Conservation (phyloP, 2,329 filamentous ascomycete genomes). For the Fusarium praegraminearum region DNA sequence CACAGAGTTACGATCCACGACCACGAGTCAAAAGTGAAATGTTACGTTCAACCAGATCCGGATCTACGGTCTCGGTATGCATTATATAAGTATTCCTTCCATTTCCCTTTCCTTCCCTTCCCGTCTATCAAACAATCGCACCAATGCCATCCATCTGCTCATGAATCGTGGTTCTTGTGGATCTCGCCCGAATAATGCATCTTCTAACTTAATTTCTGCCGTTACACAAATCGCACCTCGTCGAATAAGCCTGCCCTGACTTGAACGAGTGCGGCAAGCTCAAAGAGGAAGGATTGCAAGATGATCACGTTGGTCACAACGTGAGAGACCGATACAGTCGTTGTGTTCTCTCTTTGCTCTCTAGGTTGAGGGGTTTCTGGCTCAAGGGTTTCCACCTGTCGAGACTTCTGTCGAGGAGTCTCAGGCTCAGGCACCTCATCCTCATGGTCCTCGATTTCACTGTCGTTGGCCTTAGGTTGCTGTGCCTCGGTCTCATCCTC, state of each 20-base stretch:
- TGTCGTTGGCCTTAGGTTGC: neutral
- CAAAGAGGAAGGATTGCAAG: constrained; percentile 82
- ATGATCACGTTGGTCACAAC: constrained; percentile 84
- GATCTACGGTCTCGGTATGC: constrained; percentile 27
- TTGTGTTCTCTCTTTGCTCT: constrained; percentile 36
- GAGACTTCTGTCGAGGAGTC: constrained; percentile 23
- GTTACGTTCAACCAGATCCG: constrained; percentile 22
- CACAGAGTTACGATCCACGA: constrained; percentile 22
- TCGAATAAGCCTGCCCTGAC: constrained; percentile 80
- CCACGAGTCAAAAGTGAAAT: constrained; percentile 6
- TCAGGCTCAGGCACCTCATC: constrained; percentile 5
- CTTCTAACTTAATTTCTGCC: neutral
- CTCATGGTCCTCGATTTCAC: constrained; percentile 1
- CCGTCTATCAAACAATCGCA: constrained; percentile 36
- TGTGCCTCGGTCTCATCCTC: neutral
- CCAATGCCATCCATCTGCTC: constrained; percentile 41
- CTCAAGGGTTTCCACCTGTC: constrained; percentile 21
- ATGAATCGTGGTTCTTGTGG: constrained; percentile 43
- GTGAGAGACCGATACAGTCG: constrained; percentile 77
- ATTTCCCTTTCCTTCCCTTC: constrained; percentile 2
- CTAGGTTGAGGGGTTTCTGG: constrained; percentile 37
- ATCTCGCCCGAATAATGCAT: constrained; percentile 17
- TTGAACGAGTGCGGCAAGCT: constrained; percentile 80
- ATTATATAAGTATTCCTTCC: constrained; percentile 20
- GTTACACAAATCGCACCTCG: constrained; percentile 72